phyloP scores from a whole-genome alignment of 2,329 filamentous ascomycete genomes.

The Neonectria ditissima region DNA sequence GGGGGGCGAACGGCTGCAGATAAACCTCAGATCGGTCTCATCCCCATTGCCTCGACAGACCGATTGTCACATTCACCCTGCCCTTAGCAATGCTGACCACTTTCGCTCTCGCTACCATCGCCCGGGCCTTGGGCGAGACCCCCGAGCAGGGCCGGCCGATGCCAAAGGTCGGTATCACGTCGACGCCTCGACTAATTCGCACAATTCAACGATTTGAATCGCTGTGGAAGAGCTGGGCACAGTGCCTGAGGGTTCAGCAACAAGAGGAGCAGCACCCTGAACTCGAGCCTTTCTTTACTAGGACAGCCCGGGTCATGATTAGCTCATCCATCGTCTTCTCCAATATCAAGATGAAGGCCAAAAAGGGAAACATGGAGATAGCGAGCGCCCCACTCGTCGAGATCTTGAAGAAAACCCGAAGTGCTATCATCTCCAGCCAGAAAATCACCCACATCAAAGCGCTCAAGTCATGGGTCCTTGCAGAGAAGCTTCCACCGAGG shows the following conservation, averaged over 20 bases:
- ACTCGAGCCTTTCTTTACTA: constrained; percentile 24
- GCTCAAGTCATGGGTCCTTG: constrained; percentile 24
- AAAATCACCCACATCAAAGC: constrained; percentile 32
- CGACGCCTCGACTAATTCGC: constrained; percentile 20
- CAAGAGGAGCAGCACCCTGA: constrained; percentile 15
- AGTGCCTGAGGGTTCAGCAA: constrained; percentile 19
- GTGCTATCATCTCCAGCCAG: constrained; percentile 28
- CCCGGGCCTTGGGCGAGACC: constrained; percentile 31
- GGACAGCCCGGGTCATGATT: constrained; percentile 29
- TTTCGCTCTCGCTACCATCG: constrained; percentile 30
- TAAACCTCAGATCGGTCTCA: constrained; percentile 1
- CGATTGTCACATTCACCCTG: constrained; percentile 8
- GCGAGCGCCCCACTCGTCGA: constrained; percentile 21
- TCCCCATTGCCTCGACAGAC: constrained; percentile 7
- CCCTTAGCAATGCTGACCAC: constrained; percentile 25
- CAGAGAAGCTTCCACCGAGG: constrained; percentile 14
- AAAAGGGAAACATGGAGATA: constrained; percentile 14
- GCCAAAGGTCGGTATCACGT: constrained; percentile 12
- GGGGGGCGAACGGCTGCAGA: neutral
- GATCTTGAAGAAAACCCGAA: constrained; percentile 28
- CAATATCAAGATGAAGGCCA: constrained; percentile 32
- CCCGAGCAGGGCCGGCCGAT: constrained; percentile 28
- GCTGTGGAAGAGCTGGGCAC: constrained; percentile 25
- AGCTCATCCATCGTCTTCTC: constrained; percentile 26
- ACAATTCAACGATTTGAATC: constrained; percentile 29